Conservation (phyloP, 106 monocot species). For the Posidonia australis region DNA sequence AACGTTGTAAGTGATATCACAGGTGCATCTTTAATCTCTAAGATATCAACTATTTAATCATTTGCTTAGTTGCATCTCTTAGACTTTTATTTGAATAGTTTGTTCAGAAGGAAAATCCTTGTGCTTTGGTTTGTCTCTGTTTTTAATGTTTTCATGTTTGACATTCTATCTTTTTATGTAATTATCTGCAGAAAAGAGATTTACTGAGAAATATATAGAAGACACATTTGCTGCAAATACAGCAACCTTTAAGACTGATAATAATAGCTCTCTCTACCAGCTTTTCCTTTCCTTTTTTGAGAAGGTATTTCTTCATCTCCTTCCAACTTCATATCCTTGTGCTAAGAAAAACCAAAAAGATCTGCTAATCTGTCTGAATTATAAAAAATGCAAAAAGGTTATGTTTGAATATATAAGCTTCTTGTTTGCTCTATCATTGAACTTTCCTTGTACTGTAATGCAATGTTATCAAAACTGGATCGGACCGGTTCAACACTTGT, state of each 20-base stretch:
- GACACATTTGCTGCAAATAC: conserved; percentile 36
- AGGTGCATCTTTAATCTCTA: conserved; percentile 16
- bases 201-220: conserved; percentile 20
- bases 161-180: background rate
- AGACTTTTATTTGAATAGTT: background rate
- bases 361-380: too few species aligned
- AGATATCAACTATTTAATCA: background rate
- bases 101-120: background rate
- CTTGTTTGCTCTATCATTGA: too few species aligned
- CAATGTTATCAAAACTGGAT: too few species aligned
- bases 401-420: too few species aligned
- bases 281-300: conserved; percentile 52
- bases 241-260: conserved; percentile 29
- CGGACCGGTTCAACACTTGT: too few species aligned
- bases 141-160: background rate
- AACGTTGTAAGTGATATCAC: conserved; percentile 34
- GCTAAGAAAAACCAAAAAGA: too few species aligned
- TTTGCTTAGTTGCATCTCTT: background rate
- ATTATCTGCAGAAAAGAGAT: conserved; percentile 9
- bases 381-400: too few species aligned
- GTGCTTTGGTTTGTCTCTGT: too few species aligned
- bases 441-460: too few species aligned
- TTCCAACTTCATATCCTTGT: too few species aligned
- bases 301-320: conserved; percentile 31
- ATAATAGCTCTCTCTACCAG: conserved; percentile 33